Evolutionary conservation across 257 asterid genomes (phyloP).

Genomic region (Salvia hispanica): DNA sequence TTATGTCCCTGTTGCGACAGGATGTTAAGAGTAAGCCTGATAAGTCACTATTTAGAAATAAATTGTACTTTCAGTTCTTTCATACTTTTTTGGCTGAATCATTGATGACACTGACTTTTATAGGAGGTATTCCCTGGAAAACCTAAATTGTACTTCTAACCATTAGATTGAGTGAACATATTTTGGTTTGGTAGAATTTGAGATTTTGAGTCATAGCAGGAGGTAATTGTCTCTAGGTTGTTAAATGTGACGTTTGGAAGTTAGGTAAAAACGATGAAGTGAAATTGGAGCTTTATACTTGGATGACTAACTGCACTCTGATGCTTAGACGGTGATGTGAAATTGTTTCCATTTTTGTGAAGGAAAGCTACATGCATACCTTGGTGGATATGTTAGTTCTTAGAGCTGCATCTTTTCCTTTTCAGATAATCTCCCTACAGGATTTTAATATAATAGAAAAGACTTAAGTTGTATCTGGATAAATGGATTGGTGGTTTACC

Average conservation of each 20-base stretch:
- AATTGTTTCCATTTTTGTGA: conserved; percentile 4
- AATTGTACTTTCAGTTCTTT: background rate
- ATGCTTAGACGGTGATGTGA: background rate
- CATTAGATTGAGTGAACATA: background rate
- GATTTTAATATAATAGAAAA: background rate
- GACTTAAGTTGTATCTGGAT: background rate
- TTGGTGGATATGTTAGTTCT: background rate
- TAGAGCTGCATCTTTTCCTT: too few species aligned
- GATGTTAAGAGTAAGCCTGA: conserved; percentile 81
- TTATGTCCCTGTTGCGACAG: conserved; percentile 80
- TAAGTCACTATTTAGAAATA: background rate
- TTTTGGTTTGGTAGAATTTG: background rate
- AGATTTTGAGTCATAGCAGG: conserved; percentile 3
- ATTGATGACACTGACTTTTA: background rate
- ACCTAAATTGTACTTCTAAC: background rate
- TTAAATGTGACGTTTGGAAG: conserved; percentile 7
- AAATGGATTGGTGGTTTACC: background rate
- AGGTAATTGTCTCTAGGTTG: conserved; percentile 22
- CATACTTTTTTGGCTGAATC: background rate
- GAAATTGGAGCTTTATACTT: conserved; percentile 15
- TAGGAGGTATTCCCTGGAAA: conserved; percentile 3
- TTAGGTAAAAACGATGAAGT: conserved; percentile 5
- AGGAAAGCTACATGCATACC: background rate
- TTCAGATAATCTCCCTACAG: background rate
- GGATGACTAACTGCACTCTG: background rate